phyloP scores from a whole-genome alignment of 768 basidiomycete species.

The Phylloporus sp. region DNA sequence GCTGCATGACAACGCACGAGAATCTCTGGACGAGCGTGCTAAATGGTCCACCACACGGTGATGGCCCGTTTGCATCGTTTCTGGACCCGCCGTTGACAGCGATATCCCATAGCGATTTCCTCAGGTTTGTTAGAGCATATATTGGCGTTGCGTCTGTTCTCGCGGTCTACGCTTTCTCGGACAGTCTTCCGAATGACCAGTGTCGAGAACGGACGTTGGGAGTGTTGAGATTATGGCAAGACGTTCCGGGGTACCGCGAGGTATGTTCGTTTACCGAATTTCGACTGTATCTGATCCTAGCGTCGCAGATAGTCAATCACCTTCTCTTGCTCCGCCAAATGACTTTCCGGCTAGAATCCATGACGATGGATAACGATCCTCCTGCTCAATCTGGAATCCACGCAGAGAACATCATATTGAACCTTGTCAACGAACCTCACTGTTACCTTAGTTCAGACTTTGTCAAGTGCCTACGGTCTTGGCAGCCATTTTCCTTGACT shows the following conservation, averaged over 20 bases:
- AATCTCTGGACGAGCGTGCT: slow-evolving; percentile 37
- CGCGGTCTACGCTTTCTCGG: slow-evolving; percentile 75
- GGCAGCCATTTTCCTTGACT: slow-evolving; percentile 57
- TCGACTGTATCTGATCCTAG: slow-evolving; percentile 5
- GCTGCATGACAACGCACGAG: slow-evolving; percentile 57
- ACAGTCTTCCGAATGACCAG: slow-evolving; percentile 60
- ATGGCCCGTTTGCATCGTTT: slow-evolving; percentile 36
- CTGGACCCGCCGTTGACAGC: slow-evolving; percentile 28
- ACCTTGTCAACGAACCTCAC: slow-evolving; percentile 55
- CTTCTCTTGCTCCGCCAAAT: slow-evolving; percentile 68
- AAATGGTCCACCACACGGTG: slow-evolving; percentile 12
- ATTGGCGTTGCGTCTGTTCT: slow-evolving; percentile 64
- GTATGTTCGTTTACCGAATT: slow-evolving; percentile 35
- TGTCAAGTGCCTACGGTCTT: slow-evolving; percentile 51
- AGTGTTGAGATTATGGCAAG: slow-evolving; percentile 40
- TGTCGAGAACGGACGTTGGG: slow-evolving; percentile 63
- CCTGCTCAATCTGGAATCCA: slow-evolving; percentile 61
- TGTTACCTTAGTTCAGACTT: slow-evolving; percentile 58
- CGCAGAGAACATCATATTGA: slow-evolving; percentile 62
- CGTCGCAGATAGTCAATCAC: slow-evolving; percentile 65
- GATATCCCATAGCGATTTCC: slow-evolving; percentile 51
- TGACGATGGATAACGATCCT: slow-evolving; percentile 55
- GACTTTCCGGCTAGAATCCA: slow-evolving; percentile 66
- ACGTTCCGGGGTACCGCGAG: slow-evolving; percentile 65
- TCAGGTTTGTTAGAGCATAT: slow-evolving; percentile 59